Conservation (phyloP, 805 yeast species). For the Kodamaea restingae region DNA sequence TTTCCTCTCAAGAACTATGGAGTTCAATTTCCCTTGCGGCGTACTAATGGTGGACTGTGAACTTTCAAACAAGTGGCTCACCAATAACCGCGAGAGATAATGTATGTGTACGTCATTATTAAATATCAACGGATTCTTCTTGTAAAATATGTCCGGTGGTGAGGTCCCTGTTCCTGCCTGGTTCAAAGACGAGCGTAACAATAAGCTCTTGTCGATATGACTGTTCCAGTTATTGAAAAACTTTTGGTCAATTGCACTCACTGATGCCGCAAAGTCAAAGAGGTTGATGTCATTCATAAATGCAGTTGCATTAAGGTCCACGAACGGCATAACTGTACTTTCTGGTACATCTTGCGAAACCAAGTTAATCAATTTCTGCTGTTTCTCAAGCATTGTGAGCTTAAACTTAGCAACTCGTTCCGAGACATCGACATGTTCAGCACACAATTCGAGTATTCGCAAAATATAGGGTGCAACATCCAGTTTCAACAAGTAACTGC, state of each 20-base stretch:
- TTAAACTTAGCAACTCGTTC: constrained; percentile 50
- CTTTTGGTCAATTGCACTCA: constrained; percentile 62
- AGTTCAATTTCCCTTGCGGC: constrained; percentile 9
- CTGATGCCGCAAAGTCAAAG: constrained; percentile 54
- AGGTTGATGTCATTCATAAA: constrained; percentile 54
- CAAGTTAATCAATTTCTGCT: constrained; percentile 33
- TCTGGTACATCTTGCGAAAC: constrained; percentile 15
- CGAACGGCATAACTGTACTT: constrained; percentile 18
- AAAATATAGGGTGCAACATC: constrained; percentile 56
- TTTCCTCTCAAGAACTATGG: constrained; percentile 38
- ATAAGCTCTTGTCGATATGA: constrained; percentile 67
- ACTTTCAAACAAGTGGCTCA: constrained; percentile 65
- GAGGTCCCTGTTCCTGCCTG: constrained; percentile 8
- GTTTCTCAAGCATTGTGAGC: constrained; percentile 47
- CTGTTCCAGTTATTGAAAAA: constrained; percentile 77
- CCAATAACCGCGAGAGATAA: constrained; percentile 67
- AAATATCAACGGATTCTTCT: constrained; percentile 73
- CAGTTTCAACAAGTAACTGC: constrained; percentile 67
- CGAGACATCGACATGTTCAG: constrained; percentile 26
- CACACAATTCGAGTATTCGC: constrained; percentile 45
- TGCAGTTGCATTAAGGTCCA: constrained; percentile 34
- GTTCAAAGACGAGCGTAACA: constrained; percentile 50
- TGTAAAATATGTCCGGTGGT: constrained; percentile 35
- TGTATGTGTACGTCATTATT: constrained; percentile 65
- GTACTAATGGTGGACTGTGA: constrained; percentile 11